Evolutionary conservation across 306 rosid species (phyloP).

Genomic region (Trifolium pratense): DNA sequence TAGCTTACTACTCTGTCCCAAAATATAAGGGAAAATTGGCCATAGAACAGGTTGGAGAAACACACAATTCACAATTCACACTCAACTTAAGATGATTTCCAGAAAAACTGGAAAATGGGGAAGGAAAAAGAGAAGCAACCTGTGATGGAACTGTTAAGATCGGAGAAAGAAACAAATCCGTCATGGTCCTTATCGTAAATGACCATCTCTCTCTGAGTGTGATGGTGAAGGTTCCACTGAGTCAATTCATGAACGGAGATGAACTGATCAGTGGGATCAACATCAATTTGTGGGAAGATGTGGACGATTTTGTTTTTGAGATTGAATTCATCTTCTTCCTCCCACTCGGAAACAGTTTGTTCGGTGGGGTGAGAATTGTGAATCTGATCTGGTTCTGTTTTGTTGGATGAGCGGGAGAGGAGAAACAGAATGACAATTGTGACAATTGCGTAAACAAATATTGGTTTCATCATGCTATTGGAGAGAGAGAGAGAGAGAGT

Average conservation of each 20-base stretch:
- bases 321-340: slow-evolving; percentile 59
- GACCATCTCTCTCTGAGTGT: slow-evolving; percentile 63
- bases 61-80: too few relatives aligned
- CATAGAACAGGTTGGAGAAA: too few relatives aligned
- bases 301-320: slow-evolving; percentile 42
- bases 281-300: too few relatives aligned
- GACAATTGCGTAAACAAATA: background rate
- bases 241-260: slow-evolving; percentile 61
- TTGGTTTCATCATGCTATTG: too few relatives aligned
- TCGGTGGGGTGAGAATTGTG: background rate
- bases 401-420: background rate
- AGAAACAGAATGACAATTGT: too few relatives aligned
- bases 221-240: slow-evolving; percentile 70
- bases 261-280: too few relatives aligned
- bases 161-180: slow-evolving; percentile 74
- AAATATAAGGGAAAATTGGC: too few relatives aligned
- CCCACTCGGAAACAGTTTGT: slow-evolving; percentile 48
- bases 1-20: too few relatives aligned
- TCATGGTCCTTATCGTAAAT: slow-evolving; percentile 48
- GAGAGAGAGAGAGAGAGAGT: too few relatives aligned
- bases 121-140: too few relatives aligned
- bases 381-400: too few relatives aligned
- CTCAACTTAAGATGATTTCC: too few relatives aligned
- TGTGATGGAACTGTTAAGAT: slow-evolving; percentile 54
- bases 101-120: slow-evolving; percentile 32